phyloP scores from a whole-genome alignment of 2,329 filamentous ascomycete genomes.

The Hypoxylon sp. region DNA sequence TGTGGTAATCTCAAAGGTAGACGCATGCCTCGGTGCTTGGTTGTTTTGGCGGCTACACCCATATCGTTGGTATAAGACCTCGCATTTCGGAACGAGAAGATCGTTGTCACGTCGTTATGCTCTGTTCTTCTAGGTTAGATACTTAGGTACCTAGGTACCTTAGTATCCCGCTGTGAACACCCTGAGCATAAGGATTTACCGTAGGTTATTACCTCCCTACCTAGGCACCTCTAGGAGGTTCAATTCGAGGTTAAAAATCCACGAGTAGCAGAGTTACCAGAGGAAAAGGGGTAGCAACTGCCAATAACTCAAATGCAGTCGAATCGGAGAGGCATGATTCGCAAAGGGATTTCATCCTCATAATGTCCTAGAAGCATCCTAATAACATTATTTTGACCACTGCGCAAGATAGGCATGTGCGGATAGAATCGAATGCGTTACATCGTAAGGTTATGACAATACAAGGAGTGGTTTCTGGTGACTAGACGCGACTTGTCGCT shows the following conservation, averaged over 20 bases:
- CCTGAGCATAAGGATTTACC: no score
- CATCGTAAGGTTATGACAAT: background rate
- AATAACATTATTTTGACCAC: background rate
- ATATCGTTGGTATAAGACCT: background rate
- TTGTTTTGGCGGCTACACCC: background rate
- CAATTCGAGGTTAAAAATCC: no score
- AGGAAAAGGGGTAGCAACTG: background rate
- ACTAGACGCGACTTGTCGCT: no score
- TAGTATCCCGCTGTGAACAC: no score
- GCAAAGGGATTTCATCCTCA: background rate
- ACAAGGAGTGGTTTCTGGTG: no score
- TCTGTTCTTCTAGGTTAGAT: no score
- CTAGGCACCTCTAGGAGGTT: no score
- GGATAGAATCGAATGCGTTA: background rate
- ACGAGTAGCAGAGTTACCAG: no score
- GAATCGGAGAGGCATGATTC: background rate
- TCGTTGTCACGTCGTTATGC: no score
- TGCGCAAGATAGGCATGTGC: background rate
- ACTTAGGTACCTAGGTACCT: no score
- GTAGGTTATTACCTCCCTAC: no score
- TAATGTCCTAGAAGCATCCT: background rate
- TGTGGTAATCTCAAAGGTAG: background rate
- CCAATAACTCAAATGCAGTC: background rate
- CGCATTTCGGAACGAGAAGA: no score
- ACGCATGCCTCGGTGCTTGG: slow-evolving; percentile 3